A percentile compares a stretch with the other conserved stretches of the same genome.
These are phyloP conservation scores for Brassica nigra DNA, from an alignment of 345 rosid species.

Conservation along the genomic window DNA sequence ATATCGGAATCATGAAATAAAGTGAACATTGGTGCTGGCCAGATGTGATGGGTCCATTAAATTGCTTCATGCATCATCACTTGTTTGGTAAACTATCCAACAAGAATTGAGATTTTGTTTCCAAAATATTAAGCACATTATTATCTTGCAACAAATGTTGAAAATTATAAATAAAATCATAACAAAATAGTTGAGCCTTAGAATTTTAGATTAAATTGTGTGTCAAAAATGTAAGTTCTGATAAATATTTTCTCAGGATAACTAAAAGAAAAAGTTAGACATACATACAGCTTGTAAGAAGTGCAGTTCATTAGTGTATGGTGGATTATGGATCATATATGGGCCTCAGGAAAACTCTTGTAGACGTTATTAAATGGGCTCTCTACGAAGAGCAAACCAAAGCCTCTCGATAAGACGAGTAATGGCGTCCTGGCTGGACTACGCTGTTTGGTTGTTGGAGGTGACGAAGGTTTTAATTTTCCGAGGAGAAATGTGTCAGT, in stretches of 20 bases:
- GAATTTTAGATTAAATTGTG: neutral
- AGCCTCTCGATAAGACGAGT: neutral
- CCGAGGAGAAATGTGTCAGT: neutral
- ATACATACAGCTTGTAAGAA: neutral
- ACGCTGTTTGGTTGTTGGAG: neutral
- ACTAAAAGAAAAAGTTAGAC: neutral
- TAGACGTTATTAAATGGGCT: neutral
- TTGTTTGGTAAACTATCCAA: slow-evolving; percentile 22
- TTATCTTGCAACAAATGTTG: neutral
- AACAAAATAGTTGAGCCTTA: neutral
- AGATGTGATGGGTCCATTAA: slow-evolving; percentile 30
- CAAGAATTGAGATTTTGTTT: slow-evolving; percentile 13
- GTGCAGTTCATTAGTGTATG: neutral
- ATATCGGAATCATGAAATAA: slow-evolving; percentile 8
- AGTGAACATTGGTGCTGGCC: slow-evolving; percentile 23
- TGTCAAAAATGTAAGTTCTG: neutral
- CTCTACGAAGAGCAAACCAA: neutral
- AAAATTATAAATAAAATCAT: neutral
- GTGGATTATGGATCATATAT: slow-evolving; percentile 2
- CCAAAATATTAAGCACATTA: slow-evolving; percentile 8
- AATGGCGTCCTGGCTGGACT: neutral
- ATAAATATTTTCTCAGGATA: neutral
- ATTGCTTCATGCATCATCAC: slow-evolving; percentile 5
- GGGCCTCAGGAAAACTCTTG: slow-evolving; percentile 10
- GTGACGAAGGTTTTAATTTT: neutral